Evolutionary conservation across 1,284 basidiomycete genomes (phyloP).

Genomic region (Naganishia sp.): DNA sequence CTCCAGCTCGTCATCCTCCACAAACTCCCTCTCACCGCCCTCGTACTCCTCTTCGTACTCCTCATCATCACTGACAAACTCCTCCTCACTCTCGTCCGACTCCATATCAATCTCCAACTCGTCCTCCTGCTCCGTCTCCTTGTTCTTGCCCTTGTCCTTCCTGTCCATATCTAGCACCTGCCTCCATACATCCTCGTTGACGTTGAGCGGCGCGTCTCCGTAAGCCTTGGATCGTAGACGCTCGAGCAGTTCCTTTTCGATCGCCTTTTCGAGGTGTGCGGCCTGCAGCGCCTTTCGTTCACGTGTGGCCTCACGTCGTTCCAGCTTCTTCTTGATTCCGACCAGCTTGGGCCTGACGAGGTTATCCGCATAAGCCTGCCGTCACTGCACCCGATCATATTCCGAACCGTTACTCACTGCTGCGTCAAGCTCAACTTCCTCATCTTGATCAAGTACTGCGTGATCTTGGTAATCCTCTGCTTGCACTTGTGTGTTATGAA

Average conservation of each 20-base stretch:
- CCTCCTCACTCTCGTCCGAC: conserved; percentile 60
- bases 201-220: conserved; percentile 95
- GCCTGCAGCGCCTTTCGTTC: conserved; percentile 95
- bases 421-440: conserved; percentile 82
- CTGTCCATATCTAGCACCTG: conserved; percentile 80
- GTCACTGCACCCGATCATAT: not conserved
- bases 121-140: conserved; percentile 57
- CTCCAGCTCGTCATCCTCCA: conserved; percentile 71
- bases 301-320: conserved; percentile 86
- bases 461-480: conserved; percentile 97
- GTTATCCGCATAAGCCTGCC: not conserved
- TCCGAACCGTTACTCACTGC: conserved; percentile 63
- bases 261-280: conserved; percentile 88
- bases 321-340: conserved; percentile 95
- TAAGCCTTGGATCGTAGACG: conserved; percentile 95
- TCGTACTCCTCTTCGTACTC: conserved; percentile 51
- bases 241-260: conserved; percentile 94
- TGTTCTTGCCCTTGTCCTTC: conserved; percentile 42
- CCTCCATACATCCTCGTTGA: conserved; percentile 96
- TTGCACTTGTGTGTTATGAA: conserved; percentile 99
- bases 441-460: conserved; percentile 99
- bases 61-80: conserved; percentile 60
- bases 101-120: conserved; percentile 60
- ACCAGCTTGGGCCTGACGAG: conserved; percentile 80
- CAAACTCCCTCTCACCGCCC: conserved; percentile 68